Evolutionary conservation across 148 eudicot species (phyloP).

Genomic region (Oxyria digyna): DNA sequence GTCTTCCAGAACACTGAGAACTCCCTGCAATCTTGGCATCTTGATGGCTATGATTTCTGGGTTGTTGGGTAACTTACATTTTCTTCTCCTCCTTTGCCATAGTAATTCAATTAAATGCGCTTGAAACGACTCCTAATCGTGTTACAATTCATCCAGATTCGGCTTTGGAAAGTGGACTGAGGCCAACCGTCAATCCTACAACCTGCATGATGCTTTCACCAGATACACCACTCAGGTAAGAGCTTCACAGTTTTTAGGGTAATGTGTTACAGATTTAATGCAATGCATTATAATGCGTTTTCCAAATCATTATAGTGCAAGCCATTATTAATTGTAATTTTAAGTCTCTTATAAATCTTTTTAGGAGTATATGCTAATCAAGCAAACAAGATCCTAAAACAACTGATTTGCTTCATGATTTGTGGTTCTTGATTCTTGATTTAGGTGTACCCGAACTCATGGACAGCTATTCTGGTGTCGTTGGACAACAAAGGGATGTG

Average conservation of each 20-base stretch:
- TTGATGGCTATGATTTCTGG: conserved; percentile 73
- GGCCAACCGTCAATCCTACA: conserved; percentile 21
- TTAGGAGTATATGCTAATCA: not conserved
- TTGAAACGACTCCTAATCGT: not conserved
- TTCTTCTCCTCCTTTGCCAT: not conserved
- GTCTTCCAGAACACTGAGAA: conserved; percentile 73
- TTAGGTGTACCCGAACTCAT: conserved; percentile 55
- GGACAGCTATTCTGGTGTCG: conserved; percentile 52
- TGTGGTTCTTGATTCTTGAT: not conserved
- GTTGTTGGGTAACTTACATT: conserved; percentile 40
- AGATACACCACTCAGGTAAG: conserved; percentile 28
- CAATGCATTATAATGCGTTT: not conserved
- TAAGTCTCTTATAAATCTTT: no score
- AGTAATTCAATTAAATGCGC: not conserved
- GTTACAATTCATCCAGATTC: conserved; percentile 16
- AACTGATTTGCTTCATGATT: not conserved
- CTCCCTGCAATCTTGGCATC: conserved; percentile 61
- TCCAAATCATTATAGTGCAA: not conserved
- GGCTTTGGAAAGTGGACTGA: conserved; percentile 41
- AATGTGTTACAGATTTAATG: no score
- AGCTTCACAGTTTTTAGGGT: not conserved
- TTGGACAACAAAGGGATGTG: conserved; percentile 77
- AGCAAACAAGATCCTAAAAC: not conserved
- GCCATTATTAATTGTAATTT: no score
- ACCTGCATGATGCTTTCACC: conserved; percentile 24